Evolutionary conservation across 331 rosid genomes (phyloP), one percentile per base, ranked within the genome.

Genomic region (Cydonia oblonga): DNA sequence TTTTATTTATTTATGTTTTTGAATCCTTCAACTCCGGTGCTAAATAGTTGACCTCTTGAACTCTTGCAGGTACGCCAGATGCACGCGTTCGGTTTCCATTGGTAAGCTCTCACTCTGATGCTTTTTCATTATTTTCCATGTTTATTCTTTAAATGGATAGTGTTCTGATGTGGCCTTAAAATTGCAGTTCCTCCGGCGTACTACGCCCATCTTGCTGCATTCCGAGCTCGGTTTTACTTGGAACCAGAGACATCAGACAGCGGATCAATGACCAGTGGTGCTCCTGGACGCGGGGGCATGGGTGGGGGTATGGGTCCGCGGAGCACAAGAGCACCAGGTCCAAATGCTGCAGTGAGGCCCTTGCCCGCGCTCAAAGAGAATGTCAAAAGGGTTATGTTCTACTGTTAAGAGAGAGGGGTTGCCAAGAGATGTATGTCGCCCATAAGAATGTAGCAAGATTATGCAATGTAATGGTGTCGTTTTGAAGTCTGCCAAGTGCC

Each of bases 151-250:
- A 16, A 20, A 46, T 70, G 11, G 6, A 19, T 58, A 1, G 14
- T 58, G 40, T 64, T 51, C 33, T 54, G 59, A 64, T 35, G 3
- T 3, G 1, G 19, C 18, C 66, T 65, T 4, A 4, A 70, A 42
- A 62, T 70, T 75, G 75, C 96, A 91, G 97, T 95, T 61, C 99
- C 99, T 8, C 99, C 99, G 2, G 99, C 97, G 0, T 95, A 91
- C 52, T 95, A 95, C 26, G 99, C 99, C 0, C 99, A 95, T 69
- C 79, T 95, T 57, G 99, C 99, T 30, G 99, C 99, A 0, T 91
- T 95, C 57, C 83, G 97, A 2, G 99, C 97, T 49, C 88, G 99
- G 4, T 95, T 91, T 72, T 95, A 95, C 6, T 84, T 90, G 99
- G 99, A 95, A 64, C 99, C 99, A 0, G 96, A 90, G 57, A 86